Conservation (phyloP, 495 filamentous ascomycete species). For the Penicillium salamii region DNA sequence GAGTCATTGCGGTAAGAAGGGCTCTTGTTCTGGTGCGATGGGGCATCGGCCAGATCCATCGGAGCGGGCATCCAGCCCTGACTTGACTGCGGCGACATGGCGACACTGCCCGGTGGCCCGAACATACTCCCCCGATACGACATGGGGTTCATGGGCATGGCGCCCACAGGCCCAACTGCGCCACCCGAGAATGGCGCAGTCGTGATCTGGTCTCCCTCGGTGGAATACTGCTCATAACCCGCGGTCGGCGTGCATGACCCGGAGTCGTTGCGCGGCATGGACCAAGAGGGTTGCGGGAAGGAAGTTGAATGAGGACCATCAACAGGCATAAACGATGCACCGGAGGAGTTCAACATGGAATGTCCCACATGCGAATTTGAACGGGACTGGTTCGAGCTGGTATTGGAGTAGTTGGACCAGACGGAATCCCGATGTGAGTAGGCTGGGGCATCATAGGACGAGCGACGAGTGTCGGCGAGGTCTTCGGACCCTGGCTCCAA, state of each 20-base stretch:
- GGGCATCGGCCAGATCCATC: conserved; percentile 55
- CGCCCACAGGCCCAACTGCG: conserved; percentile 47
- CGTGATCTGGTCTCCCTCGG: conserved; percentile 58
- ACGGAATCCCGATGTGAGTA: conserved; percentile 73
- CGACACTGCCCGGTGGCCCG: conserved; percentile 43
- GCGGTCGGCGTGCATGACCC: conserved; percentile 61
- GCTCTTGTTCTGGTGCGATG: conserved; percentile 70
- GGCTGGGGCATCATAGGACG: conserved; percentile 67
- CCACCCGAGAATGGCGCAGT: conserved; percentile 53
- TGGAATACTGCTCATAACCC: conserved; percentile 61
- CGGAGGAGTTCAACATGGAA: conserved; percentile 33
- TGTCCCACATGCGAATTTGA: conserved; percentile 37
- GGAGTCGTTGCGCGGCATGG: conserved; percentile 37
- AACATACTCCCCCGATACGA: conserved; percentile 42
- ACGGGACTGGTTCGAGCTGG: conserved; percentile 36
- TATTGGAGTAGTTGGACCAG: conserved; percentile 71
- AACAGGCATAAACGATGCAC: conserved; percentile 56
- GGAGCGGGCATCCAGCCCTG: conserved; percentile 61
- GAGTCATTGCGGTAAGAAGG: conserved; percentile 77
- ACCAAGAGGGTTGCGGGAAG: conserved; percentile 45
- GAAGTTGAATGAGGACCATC: conserved; percentile 48
- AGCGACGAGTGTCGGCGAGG: conserved; percentile 63
- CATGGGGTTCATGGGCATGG: conserved; percentile 46
- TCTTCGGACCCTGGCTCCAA: conserved; percentile 69
- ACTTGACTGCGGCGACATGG: conserved; percentile 60